Evolutionary conservation across 805 yeast genomes (phyloP).

Genomic region (Naumovozyma castellii): DNA sequence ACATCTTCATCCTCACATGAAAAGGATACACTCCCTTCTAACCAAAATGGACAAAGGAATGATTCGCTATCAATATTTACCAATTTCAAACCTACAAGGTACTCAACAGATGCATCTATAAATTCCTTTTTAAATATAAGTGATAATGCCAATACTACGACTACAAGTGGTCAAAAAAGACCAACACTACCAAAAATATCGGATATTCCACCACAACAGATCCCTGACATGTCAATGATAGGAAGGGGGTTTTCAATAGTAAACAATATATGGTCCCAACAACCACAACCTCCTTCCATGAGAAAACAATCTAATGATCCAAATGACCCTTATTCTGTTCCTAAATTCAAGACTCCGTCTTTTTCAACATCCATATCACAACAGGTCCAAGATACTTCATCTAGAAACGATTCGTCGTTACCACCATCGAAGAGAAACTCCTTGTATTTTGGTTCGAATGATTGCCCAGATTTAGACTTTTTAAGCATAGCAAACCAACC

Average conservation of each 20-base stretch:
- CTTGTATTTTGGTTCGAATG: slow-evolving; percentile 15
- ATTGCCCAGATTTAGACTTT: slow-evolving; percentile 17
- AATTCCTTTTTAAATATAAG: slow-evolving; percentile 20
- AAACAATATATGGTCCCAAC: slow-evolving; percentile 20
- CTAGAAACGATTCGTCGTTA: slow-evolving; percentile 8
- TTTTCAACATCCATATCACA: slow-evolving; percentile 8
- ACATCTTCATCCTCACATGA: not conserved
- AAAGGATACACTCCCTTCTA: not conserved
- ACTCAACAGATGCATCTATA: slow-evolving; percentile 20
- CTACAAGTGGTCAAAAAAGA: not conserved
- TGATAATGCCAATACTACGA: slow-evolving; percentile 6
- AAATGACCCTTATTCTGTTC: slow-evolving; percentile 38
- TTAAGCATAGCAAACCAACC: slow-evolving; percentile 4
- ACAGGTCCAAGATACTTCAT: slow-evolving; percentile 6
- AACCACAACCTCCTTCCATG: slow-evolving; percentile 11
- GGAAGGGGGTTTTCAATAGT: slow-evolving; percentile 28
- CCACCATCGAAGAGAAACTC: slow-evolving; percentile 23
- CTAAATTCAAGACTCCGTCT: slow-evolving; percentile 23
- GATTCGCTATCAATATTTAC: slow-evolving; percentile 17
- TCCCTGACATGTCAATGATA: slow-evolving; percentile 13
- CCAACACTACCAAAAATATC: not conserved
- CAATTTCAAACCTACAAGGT: slow-evolving; percentile 13
- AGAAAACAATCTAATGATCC: slow-evolving; percentile 41
- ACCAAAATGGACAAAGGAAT: slow-evolving; percentile 3
- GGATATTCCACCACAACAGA: slow-evolving; percentile 1